Base-by-base conservation (phyloP, 108 stramenopile genomes). In the Fragilariopsis cylindrus region DNA sequence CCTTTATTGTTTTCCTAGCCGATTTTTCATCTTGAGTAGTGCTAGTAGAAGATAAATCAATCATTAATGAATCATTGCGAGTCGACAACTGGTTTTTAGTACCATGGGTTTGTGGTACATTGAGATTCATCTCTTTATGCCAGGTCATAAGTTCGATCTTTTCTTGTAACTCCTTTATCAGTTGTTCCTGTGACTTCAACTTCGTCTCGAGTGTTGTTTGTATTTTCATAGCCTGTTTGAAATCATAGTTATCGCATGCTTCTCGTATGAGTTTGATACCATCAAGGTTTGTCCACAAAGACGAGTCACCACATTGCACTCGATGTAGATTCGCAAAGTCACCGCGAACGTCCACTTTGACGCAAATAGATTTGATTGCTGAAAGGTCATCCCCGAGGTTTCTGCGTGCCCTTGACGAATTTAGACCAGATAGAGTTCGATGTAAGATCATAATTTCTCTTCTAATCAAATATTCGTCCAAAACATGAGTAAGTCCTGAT, bases 261-360 rank as follows among this genome's bases (percentile, higher is more conserved):
- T 75, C 75, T 49, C 79, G 75, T 45, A 73, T 76, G 43, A 55
- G 57, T 53, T 56, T 57, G 12, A 70, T 58, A 13, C 75, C 50
- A 13, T 76, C 62, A 46, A 66, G 56, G 16, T 65, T 67, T 19
- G 82, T 83, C 82, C 82, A 83, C n/a, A 83, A 41, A 4, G 78
- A 73, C 2, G 70, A 70, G 12, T 67, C 81, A 47, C 74, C 79
- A 57, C 69, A 60, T 21, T 72, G 19, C 16, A 90, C 84, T 58
- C 85, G 77, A 65, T 75, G 71, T 65, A 90, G 58, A 4, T 68
- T 64, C 4, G 66, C 75, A 67, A 85, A 90, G n/a, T 58, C 78
- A 58, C 49, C 79, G 46, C 49, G 83, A 53, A 65, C 81, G 73
- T 71, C 71, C 57, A 63, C 74, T 58, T 78, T 81, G 30, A 58